Conservation (phyloP, 306 rosid genomes). For the Cucurbita maxima region DNA sequence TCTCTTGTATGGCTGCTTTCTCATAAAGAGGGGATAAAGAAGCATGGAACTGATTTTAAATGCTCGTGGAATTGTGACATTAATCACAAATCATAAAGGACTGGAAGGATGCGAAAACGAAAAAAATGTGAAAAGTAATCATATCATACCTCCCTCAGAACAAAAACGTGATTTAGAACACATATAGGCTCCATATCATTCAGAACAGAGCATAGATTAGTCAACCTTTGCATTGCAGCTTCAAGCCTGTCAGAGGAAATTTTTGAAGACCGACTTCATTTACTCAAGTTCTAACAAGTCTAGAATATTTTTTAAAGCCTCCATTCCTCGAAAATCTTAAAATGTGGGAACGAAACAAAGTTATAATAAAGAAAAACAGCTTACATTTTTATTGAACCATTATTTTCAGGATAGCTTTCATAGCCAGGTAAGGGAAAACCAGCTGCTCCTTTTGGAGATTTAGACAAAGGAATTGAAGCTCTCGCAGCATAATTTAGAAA, state of each 20-base stretch:
- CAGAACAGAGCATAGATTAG: constrained; percentile 88
- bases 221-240: constrained; percentile 98
- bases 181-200: constrained; percentile 99
- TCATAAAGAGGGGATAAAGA: background rate
- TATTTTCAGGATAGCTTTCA: constrained; percentile 94
- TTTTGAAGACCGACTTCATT: background rate
- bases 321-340: background rate
- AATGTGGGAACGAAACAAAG: background rate
- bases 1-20: background rate
- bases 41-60: background rate
- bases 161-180: constrained; percentile 87
- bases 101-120: background rate
- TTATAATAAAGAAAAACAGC: constrained; percentile 10
- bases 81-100: background rate
- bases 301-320: background rate
- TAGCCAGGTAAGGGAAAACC: constrained; percentile 86
- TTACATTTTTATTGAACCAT: constrained; percentile 81
- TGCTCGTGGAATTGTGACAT: background rate
- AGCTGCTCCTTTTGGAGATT: constrained; percentile 72
- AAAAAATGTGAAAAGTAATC: background rate
- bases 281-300: too few species aligned
- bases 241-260: constrained; percentile 51
- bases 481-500: constrained; percentile 76
- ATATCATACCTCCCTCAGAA: constrained; percentile 67
- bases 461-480: constrained; percentile 48